Evolutionary conservation across 345 rosid species (phyloP).

Genomic region (Eucalyptus viminalis): DNA sequence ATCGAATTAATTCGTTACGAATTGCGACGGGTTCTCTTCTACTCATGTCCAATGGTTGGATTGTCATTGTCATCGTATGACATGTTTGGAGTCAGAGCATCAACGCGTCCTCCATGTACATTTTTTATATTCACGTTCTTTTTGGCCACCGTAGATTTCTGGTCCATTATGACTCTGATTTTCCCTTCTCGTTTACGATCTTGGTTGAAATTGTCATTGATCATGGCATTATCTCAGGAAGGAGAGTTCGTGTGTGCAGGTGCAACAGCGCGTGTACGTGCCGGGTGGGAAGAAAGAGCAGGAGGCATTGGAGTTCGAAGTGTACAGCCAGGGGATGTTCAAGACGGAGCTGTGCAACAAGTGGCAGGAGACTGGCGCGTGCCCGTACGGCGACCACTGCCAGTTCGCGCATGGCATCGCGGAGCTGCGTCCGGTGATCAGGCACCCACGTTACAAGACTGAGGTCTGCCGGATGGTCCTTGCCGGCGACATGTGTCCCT

Average conservation of each 20-base stretch:
- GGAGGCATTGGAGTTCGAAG: conserved; percentile 49
- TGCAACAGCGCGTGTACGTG: conserved; percentile 23
- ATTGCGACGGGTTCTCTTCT: not conserved
- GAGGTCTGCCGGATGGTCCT: conserved; percentile 77
- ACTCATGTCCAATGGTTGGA: not conserved
- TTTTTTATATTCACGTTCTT: not conserved
- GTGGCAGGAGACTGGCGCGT: conserved; percentile 92
- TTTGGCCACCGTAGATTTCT: not conserved
- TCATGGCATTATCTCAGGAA: not conserved
- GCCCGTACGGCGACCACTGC: conserved; percentile 65
- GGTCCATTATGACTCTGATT: not conserved
- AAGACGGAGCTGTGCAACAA: conserved; percentile 97
- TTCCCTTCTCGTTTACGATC: not conserved
- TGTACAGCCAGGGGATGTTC: conserved; percentile 70
- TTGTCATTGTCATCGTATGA: not conserved
- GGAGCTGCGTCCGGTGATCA: conserved; percentile 80
- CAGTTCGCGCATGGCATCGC: conserved; percentile 85
- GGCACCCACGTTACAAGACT: conserved; percentile 91
- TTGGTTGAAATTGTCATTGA: not conserved
- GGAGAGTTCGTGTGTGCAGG: not conserved
- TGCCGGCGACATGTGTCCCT: conserved; percentile 60
- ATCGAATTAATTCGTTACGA: not conserved
- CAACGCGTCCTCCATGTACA: not conserved
- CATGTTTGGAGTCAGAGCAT: not conserved
- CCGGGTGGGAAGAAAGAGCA: conserved; percentile 32